phyloP scores from a whole-genome alignment of 805 yeast species.

The Schwanniomyces polymorphus region DNA sequence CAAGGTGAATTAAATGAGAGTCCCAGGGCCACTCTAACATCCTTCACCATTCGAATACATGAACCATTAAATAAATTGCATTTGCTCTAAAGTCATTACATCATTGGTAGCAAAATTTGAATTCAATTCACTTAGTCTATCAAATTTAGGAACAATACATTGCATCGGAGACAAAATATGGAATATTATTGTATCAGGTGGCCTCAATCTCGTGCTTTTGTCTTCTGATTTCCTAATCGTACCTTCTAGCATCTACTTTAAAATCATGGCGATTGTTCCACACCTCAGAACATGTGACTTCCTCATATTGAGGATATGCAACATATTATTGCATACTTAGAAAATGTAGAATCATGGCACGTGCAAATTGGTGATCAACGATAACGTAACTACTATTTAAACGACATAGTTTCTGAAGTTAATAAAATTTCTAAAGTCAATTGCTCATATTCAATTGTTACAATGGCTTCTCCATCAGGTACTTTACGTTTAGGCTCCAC shows the following conservation, averaged over 20 bases:
- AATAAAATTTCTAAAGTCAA: background rate
- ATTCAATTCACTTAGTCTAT: too few species aligned
- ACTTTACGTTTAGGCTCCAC: constrained; percentile 69
- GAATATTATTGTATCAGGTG: too few species aligned
- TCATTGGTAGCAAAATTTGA: too few species aligned
- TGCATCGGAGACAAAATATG: too few species aligned
- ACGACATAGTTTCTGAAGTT: background rate
- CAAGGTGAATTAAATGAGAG: too few species aligned
- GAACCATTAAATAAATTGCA: too few species aligned
- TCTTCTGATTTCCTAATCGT: background rate
- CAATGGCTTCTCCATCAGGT: constrained; percentile 3
- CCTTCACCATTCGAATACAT: too few species aligned
- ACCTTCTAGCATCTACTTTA: background rate
- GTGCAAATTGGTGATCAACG: constrained; percentile 18
- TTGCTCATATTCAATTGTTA: background rate
- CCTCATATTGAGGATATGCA: background rate
- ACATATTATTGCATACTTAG: background rate
- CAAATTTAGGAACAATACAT: too few species aligned
- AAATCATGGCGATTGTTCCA: background rate
- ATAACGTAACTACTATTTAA: background rate
- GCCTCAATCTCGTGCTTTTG: too few species aligned
- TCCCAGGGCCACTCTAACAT: too few species aligned
- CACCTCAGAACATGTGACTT: background rate
- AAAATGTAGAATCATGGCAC: constrained; percentile 14
- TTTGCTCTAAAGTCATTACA: too few species aligned